Conservation (phyloP, 306 rosid species). For the Quercus cerris region DNA sequence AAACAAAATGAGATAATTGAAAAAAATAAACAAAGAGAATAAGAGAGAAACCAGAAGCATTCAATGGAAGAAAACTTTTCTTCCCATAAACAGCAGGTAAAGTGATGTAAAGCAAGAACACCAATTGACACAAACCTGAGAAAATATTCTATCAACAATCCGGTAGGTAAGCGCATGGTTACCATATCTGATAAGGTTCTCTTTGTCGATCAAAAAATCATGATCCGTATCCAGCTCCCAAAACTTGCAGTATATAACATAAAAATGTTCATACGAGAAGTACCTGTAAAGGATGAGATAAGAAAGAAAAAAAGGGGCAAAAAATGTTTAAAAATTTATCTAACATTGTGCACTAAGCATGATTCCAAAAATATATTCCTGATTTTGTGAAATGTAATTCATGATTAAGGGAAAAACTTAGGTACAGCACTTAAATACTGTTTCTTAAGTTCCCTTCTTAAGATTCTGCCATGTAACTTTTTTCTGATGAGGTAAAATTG, state of each 20-base stretch:
- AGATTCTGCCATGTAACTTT: no score
- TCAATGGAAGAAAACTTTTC: background rate
- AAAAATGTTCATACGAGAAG: slow-evolving; percentile 97
- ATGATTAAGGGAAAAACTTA: background rate
- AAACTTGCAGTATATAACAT: slow-evolving; percentile 98
- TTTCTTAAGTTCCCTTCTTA: no score
- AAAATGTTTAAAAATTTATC: background rate
- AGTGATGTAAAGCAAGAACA: slow-evolving; percentile 24
- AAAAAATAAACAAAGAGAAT: background rate
- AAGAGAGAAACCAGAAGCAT: background rate
- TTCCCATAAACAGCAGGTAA: slow-evolving; percentile 15
- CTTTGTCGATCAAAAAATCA: slow-evolving; percentile 96
- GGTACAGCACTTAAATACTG: no score
- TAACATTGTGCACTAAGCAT: background rate
- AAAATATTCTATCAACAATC: slow-evolving; percentile 97
- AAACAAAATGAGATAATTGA: slow-evolving; percentile 21
- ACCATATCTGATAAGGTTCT: slow-evolving; percentile 97
- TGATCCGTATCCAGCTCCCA: slow-evolving; percentile 99
- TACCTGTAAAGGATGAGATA: slow-evolving; percentile 47
- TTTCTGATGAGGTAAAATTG: no score
- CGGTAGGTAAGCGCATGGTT: slow-evolving; percentile 98
- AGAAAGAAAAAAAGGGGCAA: background rate
- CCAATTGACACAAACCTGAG: slow-evolving; percentile 71
- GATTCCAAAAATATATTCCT: background rate
- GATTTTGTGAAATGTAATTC: slow-evolving; percentile 8